Conservation (phyloP, 2,329 filamentous ascomycete species). For the Hymenoscyphus albidus region DNA sequence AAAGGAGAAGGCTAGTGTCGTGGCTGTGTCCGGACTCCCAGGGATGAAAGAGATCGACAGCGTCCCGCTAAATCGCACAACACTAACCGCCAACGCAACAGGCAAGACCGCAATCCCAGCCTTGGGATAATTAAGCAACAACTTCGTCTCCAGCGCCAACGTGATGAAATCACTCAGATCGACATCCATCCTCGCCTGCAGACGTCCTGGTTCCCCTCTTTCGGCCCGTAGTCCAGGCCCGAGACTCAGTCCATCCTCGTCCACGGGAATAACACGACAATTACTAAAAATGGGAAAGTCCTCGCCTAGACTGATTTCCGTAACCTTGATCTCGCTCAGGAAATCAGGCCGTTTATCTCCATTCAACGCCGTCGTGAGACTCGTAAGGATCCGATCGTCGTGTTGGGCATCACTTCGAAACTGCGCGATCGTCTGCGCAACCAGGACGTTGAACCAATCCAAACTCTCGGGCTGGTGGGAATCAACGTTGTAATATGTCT, state of each 20-base stretch:
- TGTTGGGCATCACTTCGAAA: conserved; percentile 88
- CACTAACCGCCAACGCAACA: conserved; percentile 84
- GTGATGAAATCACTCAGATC: conserved; percentile 96
- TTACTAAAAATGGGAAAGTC: conserved; percentile 99
- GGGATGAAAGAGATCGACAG: conserved; percentile 91
- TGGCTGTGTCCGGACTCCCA: conserved; percentile 61
- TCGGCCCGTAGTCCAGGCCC: conserved; percentile 33
- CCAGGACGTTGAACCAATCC: conserved; percentile 98
- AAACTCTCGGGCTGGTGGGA: conserved; percentile 94
- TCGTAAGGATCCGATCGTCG: conserved; percentile 83
- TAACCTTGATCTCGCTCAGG: conserved; percentile 88
- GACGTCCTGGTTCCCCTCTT: conserved; percentile 60
- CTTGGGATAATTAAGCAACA: conserved; percentile 92
- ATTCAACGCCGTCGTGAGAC: conserved; percentile 81
- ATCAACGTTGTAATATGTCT: conserved; percentile 96
- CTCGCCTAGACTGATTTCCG: conserved; percentile 88
- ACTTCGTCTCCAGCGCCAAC: conserved; percentile 86
- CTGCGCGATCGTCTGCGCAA: conserved; percentile 95
- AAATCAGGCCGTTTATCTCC: conserved; percentile 84
- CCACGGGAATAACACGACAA: conserved; percentile 88
- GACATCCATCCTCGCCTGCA: conserved; percentile 96
- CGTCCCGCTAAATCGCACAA: conserved; percentile 92
- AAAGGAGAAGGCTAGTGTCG: conserved; percentile 93
- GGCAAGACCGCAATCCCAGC: conserved; percentile 84
- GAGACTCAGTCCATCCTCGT: conserved; percentile 67